Percentiles rank a stretch among this genome's conserved stretches.
Evolutionary conservation across 805 yeast species (phyloP).

Genomic region (Ogataea kodamae): DNA sequence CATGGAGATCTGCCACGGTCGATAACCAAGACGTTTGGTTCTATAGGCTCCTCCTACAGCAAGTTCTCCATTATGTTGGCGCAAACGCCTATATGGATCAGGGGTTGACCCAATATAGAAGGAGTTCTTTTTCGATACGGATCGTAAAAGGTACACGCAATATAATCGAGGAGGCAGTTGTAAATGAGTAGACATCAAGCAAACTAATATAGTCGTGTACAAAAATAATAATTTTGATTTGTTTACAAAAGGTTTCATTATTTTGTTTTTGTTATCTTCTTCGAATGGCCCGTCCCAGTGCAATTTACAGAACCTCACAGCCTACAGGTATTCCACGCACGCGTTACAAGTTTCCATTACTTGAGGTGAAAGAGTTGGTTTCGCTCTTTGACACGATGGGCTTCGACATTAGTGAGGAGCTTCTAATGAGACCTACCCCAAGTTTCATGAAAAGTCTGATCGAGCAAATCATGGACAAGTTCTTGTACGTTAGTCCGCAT

Average conservation of each 20-base stretch:
- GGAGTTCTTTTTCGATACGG: slow-evolving; percentile 52
- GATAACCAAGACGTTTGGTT: slow-evolving; percentile 51
- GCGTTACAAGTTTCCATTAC: slow-evolving; percentile 33
- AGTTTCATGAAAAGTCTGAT: slow-evolving; percentile 32
- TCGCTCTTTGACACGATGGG: slow-evolving; percentile 28
- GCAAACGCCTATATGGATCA: slow-evolving; percentile 58
- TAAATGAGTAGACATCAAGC: slow-evolving; percentile 6
- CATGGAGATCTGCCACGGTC: slow-evolving; percentile 74
- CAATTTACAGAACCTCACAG: slow-evolving; percentile 31
- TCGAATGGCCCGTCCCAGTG: slow-evolving; percentile 36
- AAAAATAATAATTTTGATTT: background rate
- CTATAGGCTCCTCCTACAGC: slow-evolving; percentile 63
- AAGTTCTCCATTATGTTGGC: slow-evolving; percentile 78
- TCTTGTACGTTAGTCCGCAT: slow-evolving; percentile 32
- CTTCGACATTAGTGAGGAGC: slow-evolving; percentile 29
- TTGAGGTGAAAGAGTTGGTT: slow-evolving; percentile 29
- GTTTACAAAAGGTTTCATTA: slow-evolving; percentile 4
- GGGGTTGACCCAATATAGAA: slow-evolving; percentile 84
- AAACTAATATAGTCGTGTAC: slow-evolving; percentile 4
- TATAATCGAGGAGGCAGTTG: slow-evolving; percentile 39
- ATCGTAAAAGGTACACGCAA: slow-evolving; percentile 68
- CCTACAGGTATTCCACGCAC: slow-evolving; percentile 23
- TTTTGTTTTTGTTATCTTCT: slow-evolving; percentile 6
- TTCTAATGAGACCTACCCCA: slow-evolving; percentile 30
- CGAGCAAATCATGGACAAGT: slow-evolving; percentile 35